Percentiles rank a stretch among this genome's conserved stretches.
phyloP scores from a whole-genome alignment of 345 rosid species.

The Eucalyptus pauciflora region DNA sequence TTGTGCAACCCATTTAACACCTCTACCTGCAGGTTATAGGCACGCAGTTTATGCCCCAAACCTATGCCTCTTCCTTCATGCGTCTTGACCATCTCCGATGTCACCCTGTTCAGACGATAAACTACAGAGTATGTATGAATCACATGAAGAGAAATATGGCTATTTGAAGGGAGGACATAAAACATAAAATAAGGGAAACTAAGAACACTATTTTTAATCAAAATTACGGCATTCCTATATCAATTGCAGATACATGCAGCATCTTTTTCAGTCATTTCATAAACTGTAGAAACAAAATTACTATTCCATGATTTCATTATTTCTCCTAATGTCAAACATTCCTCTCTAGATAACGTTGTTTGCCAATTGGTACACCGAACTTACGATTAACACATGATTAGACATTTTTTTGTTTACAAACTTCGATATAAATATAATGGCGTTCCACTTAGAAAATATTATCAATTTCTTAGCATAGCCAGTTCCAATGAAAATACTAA shows the following conservation, averaged over 20 bases:
- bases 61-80: neutral
- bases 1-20: too few relatives aligned
- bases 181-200: neutral
- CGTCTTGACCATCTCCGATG: neutral
- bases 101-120: neutral
- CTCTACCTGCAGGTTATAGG: neutral
- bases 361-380: neutral
- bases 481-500: neutral
- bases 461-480: neutral
- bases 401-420: neutral
- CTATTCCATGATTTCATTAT: neutral
- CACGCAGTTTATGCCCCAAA: neutral
- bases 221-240: neutral
- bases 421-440: neutral
- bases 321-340: neutral
- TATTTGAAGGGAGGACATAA: neutral
- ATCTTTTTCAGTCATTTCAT: rapidly evolving
- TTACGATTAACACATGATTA: neutral
- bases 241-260: neutral
- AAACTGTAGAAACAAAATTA: neutral
- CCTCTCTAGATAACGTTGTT: rapidly evolving
- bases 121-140: neutral
- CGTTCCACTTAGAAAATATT: rapidly evolving
- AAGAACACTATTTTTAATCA: neutral
- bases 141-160: neutral